phyloP scores from a whole-genome alignment of 2,329 filamentous ascomycete species.

The Fonsecaea nubica region DNA sequence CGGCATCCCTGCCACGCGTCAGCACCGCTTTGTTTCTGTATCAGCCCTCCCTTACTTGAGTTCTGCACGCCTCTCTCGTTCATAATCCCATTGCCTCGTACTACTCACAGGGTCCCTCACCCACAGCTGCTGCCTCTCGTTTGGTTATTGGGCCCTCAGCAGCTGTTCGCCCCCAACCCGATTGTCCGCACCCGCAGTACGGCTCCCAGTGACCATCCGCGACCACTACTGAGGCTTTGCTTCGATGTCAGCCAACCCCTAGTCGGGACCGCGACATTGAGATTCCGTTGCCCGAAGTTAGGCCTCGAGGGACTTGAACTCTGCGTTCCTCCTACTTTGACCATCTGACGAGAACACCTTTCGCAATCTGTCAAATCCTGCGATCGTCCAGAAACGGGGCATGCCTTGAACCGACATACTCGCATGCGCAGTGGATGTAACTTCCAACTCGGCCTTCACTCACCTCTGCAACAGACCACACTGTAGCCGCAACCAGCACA shows the following conservation, averaged over 20 bases:
- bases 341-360: background rate
- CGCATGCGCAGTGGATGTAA: too few species aligned
- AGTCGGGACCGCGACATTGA: background rate
- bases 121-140: slow-evolving; percentile 3
- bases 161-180: slow-evolving; percentile 6
- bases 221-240: background rate
- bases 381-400: background rate
- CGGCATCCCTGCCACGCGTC: slow-evolving; percentile 27
- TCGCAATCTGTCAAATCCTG: background rate
- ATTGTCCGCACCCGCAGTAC: background rate
- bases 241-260: background rate
- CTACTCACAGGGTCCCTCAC: slow-evolving; percentile 22
- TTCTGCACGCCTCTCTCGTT: background rate
- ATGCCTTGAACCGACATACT: background rate
- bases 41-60: background rate
- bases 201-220: background rate
- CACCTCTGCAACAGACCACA: background rate
- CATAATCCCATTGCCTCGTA: background rate
- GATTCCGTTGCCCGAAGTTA: background rate
- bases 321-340: background rate
- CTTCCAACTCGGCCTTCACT: background rate
- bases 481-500: background rate
- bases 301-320: background rate
- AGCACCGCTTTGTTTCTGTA: slow-evolving; percentile 14
- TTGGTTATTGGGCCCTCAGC: background rate